Conservation (phyloP, 2,329 filamentous ascomycete species). For the Xenoacremonium recifei region DNA sequence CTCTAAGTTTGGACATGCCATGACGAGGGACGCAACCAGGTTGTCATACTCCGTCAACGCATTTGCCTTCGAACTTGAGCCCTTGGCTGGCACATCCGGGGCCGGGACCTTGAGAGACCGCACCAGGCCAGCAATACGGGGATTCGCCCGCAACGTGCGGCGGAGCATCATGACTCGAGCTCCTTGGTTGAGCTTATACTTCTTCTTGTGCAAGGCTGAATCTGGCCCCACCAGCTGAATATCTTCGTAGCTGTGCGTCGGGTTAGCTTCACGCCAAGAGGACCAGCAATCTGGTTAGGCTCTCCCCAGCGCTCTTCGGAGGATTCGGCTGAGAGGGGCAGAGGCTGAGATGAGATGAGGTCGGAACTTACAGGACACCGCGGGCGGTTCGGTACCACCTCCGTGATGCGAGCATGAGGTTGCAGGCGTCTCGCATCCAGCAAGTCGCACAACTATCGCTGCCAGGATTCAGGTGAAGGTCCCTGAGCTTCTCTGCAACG, state of each 20-base stretch:
- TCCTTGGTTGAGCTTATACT: conserved; percentile 52
- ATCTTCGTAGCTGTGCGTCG: conserved; percentile 49
- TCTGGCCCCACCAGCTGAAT: conserved; percentile 60
- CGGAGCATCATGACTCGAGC: conserved; percentile 56
- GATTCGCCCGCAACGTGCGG: conserved; percentile 54
- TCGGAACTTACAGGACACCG: conserved; percentile 47
- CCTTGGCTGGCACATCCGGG: conserved; percentile 41
- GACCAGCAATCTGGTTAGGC: background rate
- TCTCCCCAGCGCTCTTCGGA: background rate
- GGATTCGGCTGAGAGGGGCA: too few relatives aligned
- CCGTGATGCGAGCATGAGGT: conserved; percentile 47
- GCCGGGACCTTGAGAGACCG: conserved; percentile 53
- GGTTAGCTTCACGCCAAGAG: conserved; percentile 13
- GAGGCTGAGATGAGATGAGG: too few relatives aligned
- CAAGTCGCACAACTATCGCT: conserved; percentile 61
- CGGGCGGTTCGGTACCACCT: conserved; percentile 53
- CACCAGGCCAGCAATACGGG: conserved; percentile 53
- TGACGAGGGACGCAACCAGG: conserved; percentile 58
- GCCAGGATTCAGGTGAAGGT: conserved; percentile 45
- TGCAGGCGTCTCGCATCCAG: conserved; percentile 61
- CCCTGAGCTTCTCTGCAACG: conserved; percentile 53
- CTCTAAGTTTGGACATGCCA: conserved; percentile 65
- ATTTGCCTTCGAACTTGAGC: conserved; percentile 19
- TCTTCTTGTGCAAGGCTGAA: conserved; percentile 54
- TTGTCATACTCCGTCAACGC: conserved; percentile 53